Conservation (phyloP, 2,329 filamentous ascomycete species). For the Beauveria caledonica region DNA sequence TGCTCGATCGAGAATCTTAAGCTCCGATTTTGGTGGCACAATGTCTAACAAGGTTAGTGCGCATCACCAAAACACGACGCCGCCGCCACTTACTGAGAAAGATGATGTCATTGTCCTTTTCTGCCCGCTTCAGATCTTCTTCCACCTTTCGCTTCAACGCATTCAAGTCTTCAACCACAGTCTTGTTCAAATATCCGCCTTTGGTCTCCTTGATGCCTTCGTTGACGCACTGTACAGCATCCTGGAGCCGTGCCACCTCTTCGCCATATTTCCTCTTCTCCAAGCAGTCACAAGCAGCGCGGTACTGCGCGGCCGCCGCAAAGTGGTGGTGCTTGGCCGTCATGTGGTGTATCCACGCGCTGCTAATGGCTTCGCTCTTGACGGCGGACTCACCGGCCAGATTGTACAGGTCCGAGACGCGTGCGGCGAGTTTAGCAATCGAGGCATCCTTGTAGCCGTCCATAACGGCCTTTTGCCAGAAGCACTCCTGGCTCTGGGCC, state of each 20-base stretch:
- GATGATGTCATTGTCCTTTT: constrained; percentile 94
- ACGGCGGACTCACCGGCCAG: constrained; percentile 76
- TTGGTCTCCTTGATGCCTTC: constrained; percentile 79
- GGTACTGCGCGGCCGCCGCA: constrained; percentile 87
- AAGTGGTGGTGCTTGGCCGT: constrained; percentile 97
- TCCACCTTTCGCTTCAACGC: constrained; percentile 73
- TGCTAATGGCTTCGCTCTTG: constrained; percentile 82
- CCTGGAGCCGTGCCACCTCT: constrained; percentile 78
- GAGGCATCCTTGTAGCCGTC: constrained; percentile 87
- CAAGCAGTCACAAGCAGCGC: constrained; percentile 81
- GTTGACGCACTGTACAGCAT: constrained; percentile 73
- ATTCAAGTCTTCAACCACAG: constrained; percentile 73
- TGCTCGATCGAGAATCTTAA: constrained; percentile 77
- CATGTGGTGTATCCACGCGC: constrained; percentile 96
- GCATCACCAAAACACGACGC: too few species aligned
- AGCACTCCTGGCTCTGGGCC: constrained; percentile 93
- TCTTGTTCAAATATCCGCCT: constrained; percentile 66
- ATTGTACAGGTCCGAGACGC: constrained; percentile 86
- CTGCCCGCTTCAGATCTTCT: constrained; percentile 83
- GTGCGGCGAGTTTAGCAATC: constrained; percentile 81
- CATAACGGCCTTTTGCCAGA: constrained; percentile 95
- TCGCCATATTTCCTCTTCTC: constrained; percentile 95
- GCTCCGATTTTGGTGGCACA: constrained; percentile 80
- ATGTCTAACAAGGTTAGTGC: constrained; percentile 44
- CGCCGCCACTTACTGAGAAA: constrained; percentile 59